Evolutionary conservation across 2,329 filamentous ascomycete genomes (phyloP).

Genomic region (Neobulgaria alba): DNA sequence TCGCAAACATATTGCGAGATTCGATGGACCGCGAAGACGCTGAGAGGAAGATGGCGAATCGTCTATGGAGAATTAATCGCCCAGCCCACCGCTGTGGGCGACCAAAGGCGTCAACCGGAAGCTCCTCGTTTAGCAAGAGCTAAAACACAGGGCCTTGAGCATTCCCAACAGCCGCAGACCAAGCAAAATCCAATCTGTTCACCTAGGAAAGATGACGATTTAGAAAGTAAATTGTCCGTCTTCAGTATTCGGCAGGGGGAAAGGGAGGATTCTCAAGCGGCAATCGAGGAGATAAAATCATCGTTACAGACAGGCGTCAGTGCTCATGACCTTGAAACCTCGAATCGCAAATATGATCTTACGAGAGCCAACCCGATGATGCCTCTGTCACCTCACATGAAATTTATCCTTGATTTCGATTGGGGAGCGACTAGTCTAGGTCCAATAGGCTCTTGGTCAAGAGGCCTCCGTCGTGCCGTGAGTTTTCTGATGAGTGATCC

Average conservation of each 20-base stretch:
- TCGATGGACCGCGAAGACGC: slow-evolving; percentile 15
- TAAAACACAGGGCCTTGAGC: slow-evolving; percentile 7
- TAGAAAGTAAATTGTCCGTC: slow-evolving; percentile 9
- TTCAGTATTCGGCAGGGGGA: slow-evolving; percentile 10
- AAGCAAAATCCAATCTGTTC: too few species aligned
- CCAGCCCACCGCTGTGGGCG: slow-evolving; percentile 2
- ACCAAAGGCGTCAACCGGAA: slow-evolving; percentile 6
- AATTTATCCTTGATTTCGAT: slow-evolving; percentile 30
- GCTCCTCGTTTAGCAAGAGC: slow-evolving; percentile 1
- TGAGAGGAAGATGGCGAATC: slow-evolving; percentile 18
- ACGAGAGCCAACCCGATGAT: slow-evolving; percentile 10
- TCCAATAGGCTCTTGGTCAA: slow-evolving; percentile 32
- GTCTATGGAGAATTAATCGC: slow-evolving; percentile 12
- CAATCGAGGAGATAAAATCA: too few species aligned
- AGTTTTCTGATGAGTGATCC: slow-evolving; percentile 31
- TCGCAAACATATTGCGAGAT: slow-evolving; percentile 12
- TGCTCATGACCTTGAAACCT: too few species aligned
- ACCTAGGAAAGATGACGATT: slow-evolving; percentile 4
- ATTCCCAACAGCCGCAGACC: too few species aligned
- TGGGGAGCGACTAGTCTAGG: slow-evolving; percentile 37
- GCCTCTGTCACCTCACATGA: slow-evolving; percentile 17
- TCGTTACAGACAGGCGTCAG: too few species aligned
- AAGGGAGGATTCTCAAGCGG: too few species aligned
- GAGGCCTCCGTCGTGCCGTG: slow-evolving; percentile 32
- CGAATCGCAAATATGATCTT: too few species aligned